A percentile compares a stretch with the other conserved stretches of the same genome.
These are phyloP conservation scores for Tuber calosporum DNA, from an alignment of 495 filamentous ascomycete genomes.

Conservation along the genomic window DNA sequence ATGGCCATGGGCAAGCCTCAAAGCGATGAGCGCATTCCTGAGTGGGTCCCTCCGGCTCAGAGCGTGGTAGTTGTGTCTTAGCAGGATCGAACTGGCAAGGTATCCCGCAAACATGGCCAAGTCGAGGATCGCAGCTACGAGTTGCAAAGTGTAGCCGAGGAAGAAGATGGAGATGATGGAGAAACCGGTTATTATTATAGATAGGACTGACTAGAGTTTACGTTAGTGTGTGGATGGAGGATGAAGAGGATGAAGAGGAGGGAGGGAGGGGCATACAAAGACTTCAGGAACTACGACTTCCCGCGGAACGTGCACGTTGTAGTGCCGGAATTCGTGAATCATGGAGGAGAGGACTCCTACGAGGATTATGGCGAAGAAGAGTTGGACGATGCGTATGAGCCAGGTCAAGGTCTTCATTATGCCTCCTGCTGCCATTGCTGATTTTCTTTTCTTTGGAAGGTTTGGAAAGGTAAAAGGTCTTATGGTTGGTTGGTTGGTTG, in stretches of 20 bases:
- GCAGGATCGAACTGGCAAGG: constrained; percentile 29
- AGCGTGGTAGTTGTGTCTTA: constrained; percentile 35
- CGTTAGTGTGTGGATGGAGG: neutral
- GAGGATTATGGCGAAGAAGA: constrained; percentile 38
- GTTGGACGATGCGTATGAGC: constrained; percentile 35
- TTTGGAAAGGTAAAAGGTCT: neutral
- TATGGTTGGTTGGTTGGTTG: neutral
- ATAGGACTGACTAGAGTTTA: constrained; percentile 27
- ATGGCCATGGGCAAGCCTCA: constrained; percentile 1
- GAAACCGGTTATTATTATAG: constrained; percentile 29
- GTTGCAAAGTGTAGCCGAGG: constrained; percentile 29
- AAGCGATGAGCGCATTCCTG: constrained; percentile 5
- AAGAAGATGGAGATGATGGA: constrained; percentile 39
- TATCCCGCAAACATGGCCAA: constrained; percentile 39
- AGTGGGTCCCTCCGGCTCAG: constrained; percentile 17
- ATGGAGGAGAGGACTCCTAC: constrained; percentile 38
- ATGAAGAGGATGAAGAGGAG: no score
- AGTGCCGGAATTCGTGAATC: constrained; percentile 32
- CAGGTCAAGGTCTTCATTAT: constrained; percentile 26
- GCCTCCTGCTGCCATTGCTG: constrained; percentile 19
- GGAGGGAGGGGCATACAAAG: constrained; percentile 19
- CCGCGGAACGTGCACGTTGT: neutral
- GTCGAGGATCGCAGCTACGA: constrained; percentile 37
- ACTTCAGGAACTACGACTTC: constrained; percentile 35
- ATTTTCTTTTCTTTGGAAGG: neutral